Conservation (phyloP, 441 rosid genomes). For the Erodium texanum region DNA sequence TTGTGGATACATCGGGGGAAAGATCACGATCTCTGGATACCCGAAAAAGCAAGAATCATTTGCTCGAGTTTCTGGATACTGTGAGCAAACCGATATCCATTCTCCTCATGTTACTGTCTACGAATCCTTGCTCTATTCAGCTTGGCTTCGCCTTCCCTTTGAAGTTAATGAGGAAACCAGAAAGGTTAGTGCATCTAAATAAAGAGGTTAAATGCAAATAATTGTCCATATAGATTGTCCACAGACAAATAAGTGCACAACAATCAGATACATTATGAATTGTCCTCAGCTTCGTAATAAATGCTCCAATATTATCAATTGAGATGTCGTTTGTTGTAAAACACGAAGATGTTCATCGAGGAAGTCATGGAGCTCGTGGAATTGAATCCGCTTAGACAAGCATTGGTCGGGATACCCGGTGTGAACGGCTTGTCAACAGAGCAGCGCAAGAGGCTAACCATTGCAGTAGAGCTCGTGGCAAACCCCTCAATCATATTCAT, state of each 20-base stretch:
- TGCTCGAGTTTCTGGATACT: slow-evolving; percentile 49
- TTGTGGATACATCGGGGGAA: slow-evolving; percentile 53
- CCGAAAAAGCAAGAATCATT: slow-evolving; percentile 31
- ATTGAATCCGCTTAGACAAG: neutral
- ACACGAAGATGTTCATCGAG: neutral
- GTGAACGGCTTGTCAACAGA: neutral
- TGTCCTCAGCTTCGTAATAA: no score
- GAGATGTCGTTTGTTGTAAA: neutral
- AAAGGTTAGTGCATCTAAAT: slow-evolving; percentile 22
- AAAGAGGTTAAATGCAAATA: no score
- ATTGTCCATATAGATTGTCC: no score
- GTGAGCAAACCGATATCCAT: slow-evolving; percentile 25
- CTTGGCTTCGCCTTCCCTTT: slow-evolving; percentile 40
- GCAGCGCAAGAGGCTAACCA: neutral
- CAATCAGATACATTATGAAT: no score
- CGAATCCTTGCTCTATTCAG: slow-evolving; percentile 34
- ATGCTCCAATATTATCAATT: no score
- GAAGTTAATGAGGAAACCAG: slow-evolving; percentile 34
- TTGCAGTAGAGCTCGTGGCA: neutral
- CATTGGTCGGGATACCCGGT: neutral
- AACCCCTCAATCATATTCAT: neutral
- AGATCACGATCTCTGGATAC: slow-evolving; percentile 49
- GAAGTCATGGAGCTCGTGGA: neutral
- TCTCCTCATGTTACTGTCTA: neutral
- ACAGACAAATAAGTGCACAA: no score